Base-by-base conservation (phyloP, 208 protist species). In the Herpetomonas tarakana region DNA sequence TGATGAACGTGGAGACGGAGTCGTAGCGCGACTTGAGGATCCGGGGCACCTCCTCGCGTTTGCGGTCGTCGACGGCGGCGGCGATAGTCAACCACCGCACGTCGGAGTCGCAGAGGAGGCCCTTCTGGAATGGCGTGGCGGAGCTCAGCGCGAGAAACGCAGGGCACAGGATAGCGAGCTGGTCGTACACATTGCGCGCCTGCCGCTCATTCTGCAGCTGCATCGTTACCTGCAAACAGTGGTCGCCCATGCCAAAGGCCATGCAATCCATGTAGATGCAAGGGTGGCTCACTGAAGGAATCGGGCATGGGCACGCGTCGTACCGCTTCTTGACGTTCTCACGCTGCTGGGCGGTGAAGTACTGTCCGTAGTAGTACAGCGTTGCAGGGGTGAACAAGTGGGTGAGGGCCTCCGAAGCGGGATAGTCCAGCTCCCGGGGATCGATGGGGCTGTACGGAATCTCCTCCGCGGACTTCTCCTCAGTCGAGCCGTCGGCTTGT, bases 211-310 rank as follows among this genome's bases (percentile, higher is more conserved):
- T 83, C 27, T 76, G 56, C 6, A 97, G 77, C 74, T 99, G 97
- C 72, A 99, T 98, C 24, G 98, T 99, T 11, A 97, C 83, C 80
- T 99, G 98, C n/a, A 99, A 72, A 62, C 98, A 99, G 71, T 89
- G 97, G 66, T 68, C 83, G 28, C 98, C 98, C 98, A 99, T 99
- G 44, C 98, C 98, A 75, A 99, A 99, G 2, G 93, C 97, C 98
- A 99, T 99, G 71, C 97, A 97, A 74, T 99, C 98, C 97, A 99
- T 99, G 73, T 98, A 98, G 46, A 99, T 98, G 60, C 82, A 96
- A 3, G 91, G 93, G 71, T 92, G 88, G 62, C 65, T 85, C 16
- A 92, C 86, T 26, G 86, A 94, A 2, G 84, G 81, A 30, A 93
- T 74, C 22, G 86, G 91, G 61, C 81, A 94, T 9, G 76, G 81